phyloP scores from a whole-genome alignment of 768 basidiomycete species.

The Lactarius trivialis region DNA sequence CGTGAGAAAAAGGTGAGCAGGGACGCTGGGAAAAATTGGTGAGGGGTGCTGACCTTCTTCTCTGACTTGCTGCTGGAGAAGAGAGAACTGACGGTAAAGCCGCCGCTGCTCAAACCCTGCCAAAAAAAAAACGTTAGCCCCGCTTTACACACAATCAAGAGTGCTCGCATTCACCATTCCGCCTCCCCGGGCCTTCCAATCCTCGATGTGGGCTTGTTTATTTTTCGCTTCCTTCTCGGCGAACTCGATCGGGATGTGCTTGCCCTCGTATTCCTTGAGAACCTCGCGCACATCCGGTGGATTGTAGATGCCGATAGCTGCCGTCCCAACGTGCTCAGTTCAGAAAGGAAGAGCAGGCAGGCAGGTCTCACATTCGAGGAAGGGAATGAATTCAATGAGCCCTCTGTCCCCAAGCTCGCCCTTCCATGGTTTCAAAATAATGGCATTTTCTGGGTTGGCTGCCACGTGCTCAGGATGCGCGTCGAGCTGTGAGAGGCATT shows the following conservation, averaged over 20 bases:
- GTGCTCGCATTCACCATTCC: slow-evolving; percentile 12
- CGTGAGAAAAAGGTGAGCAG: neutral
- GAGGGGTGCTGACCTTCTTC: slow-evolving; percentile 29
- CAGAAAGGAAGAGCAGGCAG: neutral
- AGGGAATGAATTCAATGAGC: slow-evolving; percentile 89
- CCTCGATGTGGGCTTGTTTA: slow-evolving; percentile 69
- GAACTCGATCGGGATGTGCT: slow-evolving; percentile 85
- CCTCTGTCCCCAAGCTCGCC: slow-evolving; percentile 71
- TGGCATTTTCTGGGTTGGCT: slow-evolving; percentile 83
- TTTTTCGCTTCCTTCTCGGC: slow-evolving; percentile 81
- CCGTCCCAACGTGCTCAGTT: neutral
- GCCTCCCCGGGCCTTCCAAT: slow-evolving; percentile 55
- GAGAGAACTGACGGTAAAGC: slow-evolving; percentile 41
- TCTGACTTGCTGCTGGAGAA: slow-evolving; percentile 34
- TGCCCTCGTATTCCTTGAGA: slow-evolving; percentile 75
- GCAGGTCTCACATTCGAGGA: slow-evolving; percentile 73
- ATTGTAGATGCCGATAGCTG: slow-evolving; percentile 90
- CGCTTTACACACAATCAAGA: neutral
- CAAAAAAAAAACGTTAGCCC: slow-evolving; percentile 21
- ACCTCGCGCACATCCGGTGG: slow-evolving; percentile 85
- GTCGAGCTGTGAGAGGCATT: slow-evolving; percentile 79
- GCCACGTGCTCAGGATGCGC: slow-evolving; percentile 70
- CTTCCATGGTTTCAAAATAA: slow-evolving; percentile 80
- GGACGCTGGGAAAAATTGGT: neutral
- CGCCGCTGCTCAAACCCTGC: slow-evolving; percentile 32